phyloP scores from a whole-genome alignment of 192 early-diverging fungal species.

The Rhizoclosmatium sp. region DNA sequence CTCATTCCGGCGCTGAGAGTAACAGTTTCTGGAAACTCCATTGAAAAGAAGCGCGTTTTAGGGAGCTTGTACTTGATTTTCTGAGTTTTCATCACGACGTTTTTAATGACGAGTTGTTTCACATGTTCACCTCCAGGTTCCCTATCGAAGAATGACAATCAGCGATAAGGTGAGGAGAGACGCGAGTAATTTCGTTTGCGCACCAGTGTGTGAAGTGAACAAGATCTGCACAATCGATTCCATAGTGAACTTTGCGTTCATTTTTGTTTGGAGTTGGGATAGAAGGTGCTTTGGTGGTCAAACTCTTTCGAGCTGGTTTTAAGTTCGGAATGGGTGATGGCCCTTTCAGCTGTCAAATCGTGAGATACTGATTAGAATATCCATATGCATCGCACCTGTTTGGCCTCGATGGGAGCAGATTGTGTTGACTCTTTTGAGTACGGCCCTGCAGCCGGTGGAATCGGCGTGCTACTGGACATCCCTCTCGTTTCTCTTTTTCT shows the following conservation, averaged over 20 bases:
- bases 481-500: no score
- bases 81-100: slow-evolving; percentile 69
- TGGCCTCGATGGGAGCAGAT: neutral
- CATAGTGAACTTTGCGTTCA: slow-evolving; percentile 52
- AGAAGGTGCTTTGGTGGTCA: neutral
- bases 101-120: slow-evolving; percentile 59
- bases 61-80: slow-evolving; percentile 68
- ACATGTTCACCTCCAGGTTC: slow-evolving; percentile 67
- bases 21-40: slow-evolving; percentile 67
- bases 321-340: neutral
- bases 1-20: slow-evolving; percentile 68
- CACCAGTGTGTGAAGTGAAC: slow-evolving; percentile 64
- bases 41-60: slow-evolving; percentile 64
- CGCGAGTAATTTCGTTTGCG: neutral
- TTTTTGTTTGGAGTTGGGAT: slow-evolving; percentile 48
- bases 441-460: slow-evolving; percentile 10
- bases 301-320: neutral
- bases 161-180: neutral
- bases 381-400: neutral
- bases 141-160: slow-evolving; percentile 34
- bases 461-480: neutral
- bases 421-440: neutral
- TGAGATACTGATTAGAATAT: neutral
- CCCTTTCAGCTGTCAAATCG: neutral
- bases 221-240: slow-evolving; percentile 61